Conservation (phyloP, 2,329 filamentous ascomycete species). For the Nemania serpens region DNA sequence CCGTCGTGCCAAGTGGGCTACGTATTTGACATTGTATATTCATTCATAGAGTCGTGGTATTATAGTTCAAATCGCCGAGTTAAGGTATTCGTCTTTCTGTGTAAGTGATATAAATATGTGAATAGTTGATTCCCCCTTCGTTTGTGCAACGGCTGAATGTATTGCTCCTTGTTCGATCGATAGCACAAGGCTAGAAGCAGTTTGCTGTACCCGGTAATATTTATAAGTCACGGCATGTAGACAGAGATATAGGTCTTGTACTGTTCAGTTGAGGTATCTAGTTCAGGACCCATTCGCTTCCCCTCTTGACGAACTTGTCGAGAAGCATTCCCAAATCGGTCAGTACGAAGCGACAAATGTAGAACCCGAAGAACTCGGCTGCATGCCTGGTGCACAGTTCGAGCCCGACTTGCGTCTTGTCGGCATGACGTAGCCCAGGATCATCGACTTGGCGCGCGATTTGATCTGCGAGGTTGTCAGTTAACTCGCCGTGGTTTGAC, state of each 20-base stretch:
- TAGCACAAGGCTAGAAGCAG: background rate
- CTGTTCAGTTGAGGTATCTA: conserved; percentile 16
- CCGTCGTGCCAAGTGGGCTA: background rate
- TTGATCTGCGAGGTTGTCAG: conserved; percentile 68
- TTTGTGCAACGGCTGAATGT: conserved; percentile 19
- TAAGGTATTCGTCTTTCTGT: conserved; percentile 13
- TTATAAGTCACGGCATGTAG: background rate
- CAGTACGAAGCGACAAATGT: conserved; percentile 92
- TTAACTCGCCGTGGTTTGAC: background rate
- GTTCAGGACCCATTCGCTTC: conserved; percentile 83
- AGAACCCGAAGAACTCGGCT: conserved; percentile 97
- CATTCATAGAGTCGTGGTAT: conserved; percentile 16
- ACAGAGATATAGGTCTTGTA: background rate
- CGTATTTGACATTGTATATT: conserved; percentile 7
- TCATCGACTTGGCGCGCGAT: conserved; percentile 96
- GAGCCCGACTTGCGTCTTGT: conserved; percentile 91
- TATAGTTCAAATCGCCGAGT: conserved; percentile 22
- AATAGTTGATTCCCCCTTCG: background rate
- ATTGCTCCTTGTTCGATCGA: conserved; percentile 7
- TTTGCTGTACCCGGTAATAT: conserved; percentile 7
- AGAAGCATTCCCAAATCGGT: conserved; percentile 81
- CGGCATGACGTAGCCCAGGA: conserved; percentile 86
- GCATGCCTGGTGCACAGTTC: conserved; percentile 93
- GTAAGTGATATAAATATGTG: conserved; percentile 3
- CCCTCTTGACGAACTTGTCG: conserved; percentile 96